Conservation (phyloP, 2,329 filamentous ascomycete species). For the Tolypocladium paradoxum region DNA sequence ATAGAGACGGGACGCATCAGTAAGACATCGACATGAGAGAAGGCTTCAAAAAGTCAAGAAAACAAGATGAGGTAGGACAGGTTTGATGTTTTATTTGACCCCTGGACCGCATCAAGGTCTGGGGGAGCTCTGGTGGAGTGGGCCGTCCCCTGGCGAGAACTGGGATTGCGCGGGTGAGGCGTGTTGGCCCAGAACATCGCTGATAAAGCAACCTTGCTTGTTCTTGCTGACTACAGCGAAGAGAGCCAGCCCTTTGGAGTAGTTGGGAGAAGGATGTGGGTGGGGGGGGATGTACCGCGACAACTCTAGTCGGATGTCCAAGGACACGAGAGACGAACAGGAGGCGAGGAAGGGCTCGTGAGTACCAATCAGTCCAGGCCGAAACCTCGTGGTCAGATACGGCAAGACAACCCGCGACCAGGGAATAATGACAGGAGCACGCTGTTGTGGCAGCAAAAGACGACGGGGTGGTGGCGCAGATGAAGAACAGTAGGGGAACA, state of each 20-base stretch:
- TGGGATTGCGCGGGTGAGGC: conserved; percentile 39
- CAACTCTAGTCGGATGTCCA: neutral
- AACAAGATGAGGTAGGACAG: conserved; percentile 32
- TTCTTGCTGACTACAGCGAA: conserved; percentile 13
- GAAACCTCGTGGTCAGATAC: neutral
- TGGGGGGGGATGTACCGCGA: conserved; percentile 1
- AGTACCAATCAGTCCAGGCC: conserved; percentile 1
- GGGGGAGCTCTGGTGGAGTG: conserved; percentile 27
- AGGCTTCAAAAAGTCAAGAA: conserved; percentile 24
- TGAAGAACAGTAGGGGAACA: conserved; percentile 19
- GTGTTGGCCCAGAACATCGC: conserved; percentile 32
- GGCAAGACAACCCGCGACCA: conserved; percentile 2
- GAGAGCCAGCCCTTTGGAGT: neutral
- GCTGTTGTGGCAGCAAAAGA: conserved; percentile 4
- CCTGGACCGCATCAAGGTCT: conserved; percentile 35
- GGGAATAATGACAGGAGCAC: conserved; percentile 5
- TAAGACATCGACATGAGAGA: conserved; percentile 28
- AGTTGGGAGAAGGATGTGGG: neutral
- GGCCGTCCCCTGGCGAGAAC: conserved; percentile 29
- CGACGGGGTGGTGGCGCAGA: conserved; percentile 19
- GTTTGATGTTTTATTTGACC: conserved; percentile 40
- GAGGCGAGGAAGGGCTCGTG: conserved; percentile 2
- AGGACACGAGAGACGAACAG: neutral
- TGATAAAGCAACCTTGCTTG: conserved; percentile 26
- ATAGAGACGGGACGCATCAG: conserved; percentile 52